Conservation (phyloP, 2,329 filamentous ascomycete species). For the Fusarium nisikadoi region DNA sequence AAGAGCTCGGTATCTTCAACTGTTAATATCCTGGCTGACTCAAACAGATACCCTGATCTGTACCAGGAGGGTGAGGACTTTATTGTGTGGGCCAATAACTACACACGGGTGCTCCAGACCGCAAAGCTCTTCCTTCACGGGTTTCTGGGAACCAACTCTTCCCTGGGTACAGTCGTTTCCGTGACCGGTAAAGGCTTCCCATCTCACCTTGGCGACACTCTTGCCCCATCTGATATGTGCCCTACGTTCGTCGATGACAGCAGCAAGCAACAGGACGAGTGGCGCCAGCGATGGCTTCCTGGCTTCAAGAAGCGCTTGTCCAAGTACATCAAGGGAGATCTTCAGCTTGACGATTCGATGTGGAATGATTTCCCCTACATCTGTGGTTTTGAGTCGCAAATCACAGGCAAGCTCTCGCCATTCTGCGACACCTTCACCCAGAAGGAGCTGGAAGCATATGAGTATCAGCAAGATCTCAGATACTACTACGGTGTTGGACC, state of each 20-base stretch:
- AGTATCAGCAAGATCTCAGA: conserved; percentile 74
- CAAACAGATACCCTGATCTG: conserved; percentile 58
- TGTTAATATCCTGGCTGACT: not conserved
- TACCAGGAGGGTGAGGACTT: conserved; percentile 63
- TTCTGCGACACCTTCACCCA: conserved; percentile 72
- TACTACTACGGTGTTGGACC: conserved; percentile 75
- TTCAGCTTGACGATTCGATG: conserved; percentile 65
- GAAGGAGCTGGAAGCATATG: conserved; percentile 70
- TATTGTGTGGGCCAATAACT: conserved; percentile 73
- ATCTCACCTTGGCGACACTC: conserved; percentile 67
- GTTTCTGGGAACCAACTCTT: conserved; percentile 66
- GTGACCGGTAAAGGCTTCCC: conserved; percentile 66
- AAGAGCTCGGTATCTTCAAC: accelerated
- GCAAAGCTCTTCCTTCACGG: conserved; percentile 70
- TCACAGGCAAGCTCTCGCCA: conserved; percentile 68
- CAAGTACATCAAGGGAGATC: conserved; percentile 61
- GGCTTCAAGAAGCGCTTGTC: conserved; percentile 65
- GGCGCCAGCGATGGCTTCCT: conserved; percentile 64
- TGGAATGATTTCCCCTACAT: conserved; percentile 71
- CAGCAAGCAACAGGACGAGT: conserved; percentile 58
- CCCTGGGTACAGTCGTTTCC: conserved; percentile 65
- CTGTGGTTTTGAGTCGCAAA: conserved; percentile 78
- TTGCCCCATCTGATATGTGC: conserved; percentile 72
- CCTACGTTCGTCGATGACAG: conserved; percentile 66
- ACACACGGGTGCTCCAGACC: conserved; percentile 71